These are phyloP conservation scores for Neurospora sp. DNA, from an alignment of 495 filamentous ascomycete species.

Conservation along the genomic window DNA sequence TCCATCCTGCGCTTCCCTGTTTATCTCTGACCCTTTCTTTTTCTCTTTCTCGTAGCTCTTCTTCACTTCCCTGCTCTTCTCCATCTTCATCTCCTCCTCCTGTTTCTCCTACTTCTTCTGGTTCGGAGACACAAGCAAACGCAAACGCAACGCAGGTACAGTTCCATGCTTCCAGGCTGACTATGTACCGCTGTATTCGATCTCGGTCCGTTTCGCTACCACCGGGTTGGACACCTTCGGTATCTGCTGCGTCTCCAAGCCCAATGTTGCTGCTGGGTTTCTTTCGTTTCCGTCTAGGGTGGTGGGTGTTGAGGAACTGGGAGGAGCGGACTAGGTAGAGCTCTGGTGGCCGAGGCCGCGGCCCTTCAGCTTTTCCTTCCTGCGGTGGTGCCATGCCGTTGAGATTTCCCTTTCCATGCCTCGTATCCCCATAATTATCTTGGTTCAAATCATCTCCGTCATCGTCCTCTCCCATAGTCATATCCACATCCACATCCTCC, in stretches of 20 bases:
- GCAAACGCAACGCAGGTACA: constrained; percentile 81
- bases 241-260: constrained; percentile 4
- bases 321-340: constrained; percentile 34
- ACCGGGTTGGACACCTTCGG: constrained; percentile 5
- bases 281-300: constrained; percentile 14
- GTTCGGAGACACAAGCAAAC: constrained; percentile 49
- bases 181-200: constrained; percentile 45
- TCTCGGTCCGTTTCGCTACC: not conserved
- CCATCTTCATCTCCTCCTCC: not conserved
- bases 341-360: not conserved
- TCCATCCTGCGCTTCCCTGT: constrained; percentile 13
- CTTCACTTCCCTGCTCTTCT: not conserved
- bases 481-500: not conserved
- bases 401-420: too few relatives aligned
- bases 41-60: not conserved
- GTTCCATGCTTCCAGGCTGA: constrained; percentile 70
- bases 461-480: not conserved
- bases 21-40: not conserved
- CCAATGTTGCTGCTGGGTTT: constrained; percentile 2
- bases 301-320: constrained; percentile 6
- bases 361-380: too few relatives aligned
- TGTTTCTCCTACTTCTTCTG: not conserved
- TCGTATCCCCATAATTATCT: too few relatives aligned
- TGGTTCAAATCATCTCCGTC: not conserved
- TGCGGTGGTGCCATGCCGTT: too few relatives aligned